phyloP scores from a whole-genome alignment of 2,329 filamentous ascomycete genomes.

The Claviceps arundinis region DNA sequence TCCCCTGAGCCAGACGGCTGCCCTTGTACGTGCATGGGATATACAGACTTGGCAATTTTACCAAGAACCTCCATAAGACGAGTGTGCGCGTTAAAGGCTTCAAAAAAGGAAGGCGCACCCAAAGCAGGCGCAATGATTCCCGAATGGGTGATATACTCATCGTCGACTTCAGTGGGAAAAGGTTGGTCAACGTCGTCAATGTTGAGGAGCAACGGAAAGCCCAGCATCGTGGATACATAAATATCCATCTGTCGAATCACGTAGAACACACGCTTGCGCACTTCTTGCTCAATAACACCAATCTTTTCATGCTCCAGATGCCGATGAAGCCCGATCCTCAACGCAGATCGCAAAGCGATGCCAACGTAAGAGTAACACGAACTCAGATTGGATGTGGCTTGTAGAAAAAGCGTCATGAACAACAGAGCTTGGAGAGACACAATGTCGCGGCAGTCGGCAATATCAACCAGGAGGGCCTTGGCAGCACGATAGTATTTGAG shows the following conservation, averaged over 20 bases:
- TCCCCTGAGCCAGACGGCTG: conserved; percentile 30
- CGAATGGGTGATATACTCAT: conserved; percentile 50
- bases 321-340: conserved; percentile 67
- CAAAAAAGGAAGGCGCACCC: conserved; percentile 44
- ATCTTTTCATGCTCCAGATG: conserved; percentile 52
- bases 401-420: conserved; percentile 71
- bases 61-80: conserved; percentile 49
- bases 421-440: conserved; percentile 61
- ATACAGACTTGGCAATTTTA: conserved; percentile 52
- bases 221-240: conserved; percentile 53
- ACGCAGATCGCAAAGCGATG: conserved; percentile 60
- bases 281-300: conserved; percentile 49
- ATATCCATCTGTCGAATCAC: conserved; percentile 58
- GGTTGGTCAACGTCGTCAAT: conserved; percentile 55
- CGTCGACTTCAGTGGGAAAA: conserved; percentile 50
- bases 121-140: conserved; percentile 41
- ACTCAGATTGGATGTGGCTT: conserved; percentile 65
- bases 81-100: conserved; percentile 54
- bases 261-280: conserved; percentile 52
- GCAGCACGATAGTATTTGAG: conserved; percentile 62
- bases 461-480: conserved; percentile 49
- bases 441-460: conserved; percentile 60
- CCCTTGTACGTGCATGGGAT: conserved; percentile 46
- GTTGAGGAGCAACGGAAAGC: conserved; percentile 50
- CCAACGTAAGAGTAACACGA: conserved; percentile 72